Conservation (phyloP, 345 rosid genomes). For the Conringia planisiliqua region DNA sequence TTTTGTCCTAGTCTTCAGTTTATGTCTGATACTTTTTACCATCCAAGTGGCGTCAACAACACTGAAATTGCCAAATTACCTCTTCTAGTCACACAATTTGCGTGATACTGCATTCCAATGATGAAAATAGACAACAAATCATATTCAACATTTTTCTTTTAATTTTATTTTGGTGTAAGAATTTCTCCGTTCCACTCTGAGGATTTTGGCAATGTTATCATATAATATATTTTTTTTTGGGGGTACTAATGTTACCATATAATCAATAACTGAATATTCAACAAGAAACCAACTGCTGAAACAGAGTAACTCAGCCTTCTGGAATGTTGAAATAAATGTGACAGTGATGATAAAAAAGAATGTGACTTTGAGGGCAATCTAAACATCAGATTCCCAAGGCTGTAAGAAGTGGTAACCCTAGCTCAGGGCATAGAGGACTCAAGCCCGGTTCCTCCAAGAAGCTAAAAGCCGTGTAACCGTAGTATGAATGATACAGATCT, state of each 20-base stretch:
- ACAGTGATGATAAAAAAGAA: neutral
- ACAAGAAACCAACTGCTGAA: neutral
- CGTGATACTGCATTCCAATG: neutral
- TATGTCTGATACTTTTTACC: conserved; percentile 22
- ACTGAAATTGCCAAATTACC: neutral
- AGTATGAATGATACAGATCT: conserved; percentile 81
- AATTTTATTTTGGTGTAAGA: neutral
- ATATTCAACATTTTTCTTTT: neutral
- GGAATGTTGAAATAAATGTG: neutral
- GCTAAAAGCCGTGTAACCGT: conserved; percentile 79
- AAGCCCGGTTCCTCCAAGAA: conserved; percentile 73
- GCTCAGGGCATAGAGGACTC: conserved; percentile 57
- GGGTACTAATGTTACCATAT: neutral
- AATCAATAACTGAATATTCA: neutral
- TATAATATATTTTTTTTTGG: too few species aligned
- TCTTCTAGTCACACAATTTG: neutral
- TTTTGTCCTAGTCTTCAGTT: conserved; percentile 23
- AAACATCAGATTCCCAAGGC: conserved; percentile 40
- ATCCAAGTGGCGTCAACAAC: conserved; percentile 18
- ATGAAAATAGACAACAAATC: neutral
- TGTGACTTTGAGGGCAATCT: neutral
- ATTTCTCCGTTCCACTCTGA: neutral
- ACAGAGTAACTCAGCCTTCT: neutral
- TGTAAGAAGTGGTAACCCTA: conserved; percentile 58
- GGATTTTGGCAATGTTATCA: neutral